These are phyloP conservation scores for Colletotrichum truncatum DNA, from an alignment of 2,329 filamentous ascomycete genomes.

Conservation along the genomic window DNA sequence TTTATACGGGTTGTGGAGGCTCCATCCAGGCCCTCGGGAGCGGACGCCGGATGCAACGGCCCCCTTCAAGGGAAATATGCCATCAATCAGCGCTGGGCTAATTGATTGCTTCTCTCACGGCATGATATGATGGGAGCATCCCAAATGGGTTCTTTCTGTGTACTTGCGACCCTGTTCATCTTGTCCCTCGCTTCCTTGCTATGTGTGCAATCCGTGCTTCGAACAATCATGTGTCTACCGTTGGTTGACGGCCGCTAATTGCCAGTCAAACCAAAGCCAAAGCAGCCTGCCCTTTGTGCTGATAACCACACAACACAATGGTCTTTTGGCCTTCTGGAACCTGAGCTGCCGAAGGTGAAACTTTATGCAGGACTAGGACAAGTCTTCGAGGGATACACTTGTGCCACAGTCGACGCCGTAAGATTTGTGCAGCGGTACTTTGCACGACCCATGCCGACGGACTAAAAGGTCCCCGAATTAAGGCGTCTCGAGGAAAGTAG, in stretches of 20 bases:
- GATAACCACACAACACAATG: neutral
- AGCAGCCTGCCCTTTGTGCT: neutral
- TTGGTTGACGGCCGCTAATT: neutral
- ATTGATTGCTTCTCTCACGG: neutral
- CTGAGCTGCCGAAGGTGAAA: neutral
- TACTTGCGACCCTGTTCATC: neutral
- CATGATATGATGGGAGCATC: neutral
- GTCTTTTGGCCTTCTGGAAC: constrained; percentile 1
- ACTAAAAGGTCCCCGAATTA: neutral
- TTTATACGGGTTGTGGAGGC: constrained; percentile 3
- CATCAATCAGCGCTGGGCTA: neutral
- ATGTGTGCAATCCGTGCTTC: neutral
- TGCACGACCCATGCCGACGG: neutral
- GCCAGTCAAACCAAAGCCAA: neutral
- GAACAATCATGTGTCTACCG: neutral
- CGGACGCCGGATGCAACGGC: neutral
- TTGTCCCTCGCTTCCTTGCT: neutral
- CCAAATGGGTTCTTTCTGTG: neutral
- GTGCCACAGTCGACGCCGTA: neutral
- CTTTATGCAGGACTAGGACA: neutral
- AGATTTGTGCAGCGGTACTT: neutral
- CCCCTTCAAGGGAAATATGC: neutral
- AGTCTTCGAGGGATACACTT: neutral
- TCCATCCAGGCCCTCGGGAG: constrained; percentile 1
- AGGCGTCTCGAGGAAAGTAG: neutral